Evolutionary conservation across 768 basidiomycete species (phyloP).

Genomic region (Strobilomyces echinocephalus): DNA sequence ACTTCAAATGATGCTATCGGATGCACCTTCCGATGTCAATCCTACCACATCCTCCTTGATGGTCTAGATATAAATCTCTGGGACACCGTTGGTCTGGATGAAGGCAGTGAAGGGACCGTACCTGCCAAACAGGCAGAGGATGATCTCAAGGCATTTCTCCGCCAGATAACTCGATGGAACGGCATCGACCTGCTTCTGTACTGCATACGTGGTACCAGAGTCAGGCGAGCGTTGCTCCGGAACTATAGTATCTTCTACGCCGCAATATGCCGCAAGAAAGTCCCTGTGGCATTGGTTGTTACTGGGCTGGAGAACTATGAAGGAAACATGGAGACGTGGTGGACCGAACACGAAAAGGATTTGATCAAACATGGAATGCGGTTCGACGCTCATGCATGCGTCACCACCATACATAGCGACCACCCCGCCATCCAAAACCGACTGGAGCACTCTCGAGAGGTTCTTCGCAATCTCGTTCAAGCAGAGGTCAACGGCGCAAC

Average conservation of each 20-base stretch:
- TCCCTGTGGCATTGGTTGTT: conserved; percentile 32
- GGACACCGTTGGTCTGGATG: conserved; percentile 33
- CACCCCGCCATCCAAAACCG: conserved; percentile 22
- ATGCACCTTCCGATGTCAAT: conserved; percentile 30
- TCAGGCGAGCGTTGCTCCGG: conserved; percentile 22
- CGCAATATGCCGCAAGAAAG: conserved; percentile 28
- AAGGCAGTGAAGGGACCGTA: conserved; percentile 26
- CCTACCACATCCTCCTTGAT: conserved; percentile 22
- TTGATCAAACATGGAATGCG: conserved; percentile 32
- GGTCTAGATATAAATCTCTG: conserved; percentile 22
- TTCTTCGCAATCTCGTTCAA: conserved; percentile 19
- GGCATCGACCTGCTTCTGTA: conserved; percentile 32
- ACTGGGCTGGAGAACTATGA: conserved; percentile 34
- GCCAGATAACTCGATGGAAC: conserved; percentile 22
- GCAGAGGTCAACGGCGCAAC: conserved; percentile 4
- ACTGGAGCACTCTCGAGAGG: conserved; percentile 15
- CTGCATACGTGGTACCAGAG: conserved; percentile 33
- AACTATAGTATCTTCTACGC: conserved; percentile 31
- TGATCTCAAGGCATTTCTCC: conserved; percentile 31
- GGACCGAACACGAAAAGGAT: conserved; percentile 30
- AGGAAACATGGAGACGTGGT: conserved; percentile 37
- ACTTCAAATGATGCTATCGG: conserved; percentile 31
- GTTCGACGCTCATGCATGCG: conserved; percentile 38
- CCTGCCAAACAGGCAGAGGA: conserved; percentile 23
- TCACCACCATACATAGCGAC: conserved; percentile 32